phyloP scores from a whole-genome alignment of 2,329 filamentous ascomycete genomes.

The Colletotrichum sp. region DNA sequence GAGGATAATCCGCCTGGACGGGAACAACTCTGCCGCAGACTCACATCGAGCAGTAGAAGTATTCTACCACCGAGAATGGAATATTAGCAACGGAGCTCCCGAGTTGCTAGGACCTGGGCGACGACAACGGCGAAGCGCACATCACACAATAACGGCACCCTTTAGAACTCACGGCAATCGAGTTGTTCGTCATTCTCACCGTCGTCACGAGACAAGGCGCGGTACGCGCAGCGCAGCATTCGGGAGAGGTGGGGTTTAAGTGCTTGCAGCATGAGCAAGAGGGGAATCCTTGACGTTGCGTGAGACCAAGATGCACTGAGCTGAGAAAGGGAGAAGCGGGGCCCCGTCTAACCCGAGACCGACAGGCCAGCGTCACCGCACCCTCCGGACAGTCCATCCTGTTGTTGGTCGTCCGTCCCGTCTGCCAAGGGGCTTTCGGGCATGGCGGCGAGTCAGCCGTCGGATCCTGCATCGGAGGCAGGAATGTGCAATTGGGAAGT shows the following conservation, averaged over 20 bases:
- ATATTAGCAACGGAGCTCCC: background rate
- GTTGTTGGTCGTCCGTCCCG: background rate
- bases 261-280: background rate
- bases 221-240: background rate
- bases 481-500: background rate
- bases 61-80: background rate
- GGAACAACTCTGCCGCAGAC: background rate
- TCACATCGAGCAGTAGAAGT: background rate
- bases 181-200: background rate
- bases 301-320: background rate
- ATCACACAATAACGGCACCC: background rate
- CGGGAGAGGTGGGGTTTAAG: background rate
- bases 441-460: conserved; percentile 7
- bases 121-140: background rate
- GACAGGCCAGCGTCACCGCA: background rate
- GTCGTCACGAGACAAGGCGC: background rate
- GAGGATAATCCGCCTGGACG: background rate
- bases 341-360: background rate
- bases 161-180: background rate
- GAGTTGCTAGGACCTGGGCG: background rate
- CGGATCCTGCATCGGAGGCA: background rate
- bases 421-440: background rate
- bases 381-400: background rate
- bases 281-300: background rate
- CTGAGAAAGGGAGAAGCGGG: background rate